A percentile compares a stretch with the other conserved stretches of the same genome.
These are phyloP conservation scores for Saccharomyces eubayanus DNA, from an alignment of 805 yeast genomes.

Conservation along the genomic window DNA sequence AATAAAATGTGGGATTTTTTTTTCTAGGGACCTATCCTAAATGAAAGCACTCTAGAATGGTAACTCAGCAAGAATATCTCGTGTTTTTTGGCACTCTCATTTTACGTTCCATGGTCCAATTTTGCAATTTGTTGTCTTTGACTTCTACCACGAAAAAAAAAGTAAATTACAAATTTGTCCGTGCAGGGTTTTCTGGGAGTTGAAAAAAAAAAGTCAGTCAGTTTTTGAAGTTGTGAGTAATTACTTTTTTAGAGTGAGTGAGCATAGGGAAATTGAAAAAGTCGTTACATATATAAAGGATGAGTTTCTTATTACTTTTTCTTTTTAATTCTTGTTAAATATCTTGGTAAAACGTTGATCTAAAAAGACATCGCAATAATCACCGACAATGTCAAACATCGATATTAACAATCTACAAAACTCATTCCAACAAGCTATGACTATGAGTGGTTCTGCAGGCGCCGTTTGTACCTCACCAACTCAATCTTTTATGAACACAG, in stretches of 20 bases:
- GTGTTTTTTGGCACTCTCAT: neutral
- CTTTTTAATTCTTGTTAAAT: neutral
- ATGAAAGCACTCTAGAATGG: neutral
- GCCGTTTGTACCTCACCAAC: conserved; percentile 81
- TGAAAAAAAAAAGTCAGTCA: neutral
- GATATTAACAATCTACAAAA: conserved; percentile 49
- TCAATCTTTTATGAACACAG: conserved; percentile 51
- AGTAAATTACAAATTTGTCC: neutral
- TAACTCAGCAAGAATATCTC: neutral
- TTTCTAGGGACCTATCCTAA: neutral
- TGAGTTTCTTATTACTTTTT: neutral
- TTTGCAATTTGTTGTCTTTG: neutral
- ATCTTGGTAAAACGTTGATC: neutral
- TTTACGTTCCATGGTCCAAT: neutral
- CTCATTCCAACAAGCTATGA: conserved; percentile 47
- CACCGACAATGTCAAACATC: conserved; percentile 52
- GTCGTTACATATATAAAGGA: neutral
- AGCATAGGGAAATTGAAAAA: neutral
- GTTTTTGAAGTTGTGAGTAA: neutral
- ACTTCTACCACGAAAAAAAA: neutral
- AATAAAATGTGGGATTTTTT: neutral
- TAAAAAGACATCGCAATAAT: neutral
- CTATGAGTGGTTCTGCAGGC: conserved; percentile 48
- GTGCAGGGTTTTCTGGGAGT: neutral
- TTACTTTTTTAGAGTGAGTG: neutral